Conservation (phyloP, 108 stramenopile genomes). For the Pseudonitzschia multistriata region DNA sequence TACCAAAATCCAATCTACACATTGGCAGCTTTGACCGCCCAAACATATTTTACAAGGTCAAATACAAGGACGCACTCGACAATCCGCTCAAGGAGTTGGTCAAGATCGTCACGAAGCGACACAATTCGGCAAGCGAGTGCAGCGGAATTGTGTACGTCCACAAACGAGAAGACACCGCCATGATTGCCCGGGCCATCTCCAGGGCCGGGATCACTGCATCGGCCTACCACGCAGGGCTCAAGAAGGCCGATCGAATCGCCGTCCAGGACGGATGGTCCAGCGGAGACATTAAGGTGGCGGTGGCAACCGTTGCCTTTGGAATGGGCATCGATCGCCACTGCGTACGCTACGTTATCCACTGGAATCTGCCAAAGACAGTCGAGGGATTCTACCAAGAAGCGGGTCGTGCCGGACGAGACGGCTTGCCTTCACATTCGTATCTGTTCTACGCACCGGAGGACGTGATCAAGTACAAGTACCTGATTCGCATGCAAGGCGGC, state of each 20-base stretch:
- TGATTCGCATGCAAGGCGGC: conserved; percentile 43
- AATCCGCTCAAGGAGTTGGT: conserved; percentile 59
- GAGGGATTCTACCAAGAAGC: conserved; percentile 91
- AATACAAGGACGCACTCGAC: conserved; percentile 51
- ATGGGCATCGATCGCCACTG: conserved; percentile 87
- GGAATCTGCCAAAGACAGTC: conserved; percentile 81
- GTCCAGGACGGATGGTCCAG: conserved; percentile 62
- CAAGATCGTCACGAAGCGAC: conserved; percentile 52
- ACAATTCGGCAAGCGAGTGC: conserved; percentile 36
- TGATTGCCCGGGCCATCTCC: conserved; percentile 44
- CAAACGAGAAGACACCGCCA: conserved; percentile 78
- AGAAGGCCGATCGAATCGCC: conserved; percentile 53
- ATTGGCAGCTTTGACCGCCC: conserved; percentile 88
- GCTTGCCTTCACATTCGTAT: conserved; percentile 66
- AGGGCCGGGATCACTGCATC: conserved; percentile 14
- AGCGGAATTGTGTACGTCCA: conserved; percentile 95
- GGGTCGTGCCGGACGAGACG: conserved; percentile 89
- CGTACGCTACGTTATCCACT: conserved; percentile 90
- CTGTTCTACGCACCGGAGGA: conserved; percentile 81
- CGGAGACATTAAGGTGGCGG: conserved; percentile 53
- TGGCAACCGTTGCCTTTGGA: conserved; percentile 88
- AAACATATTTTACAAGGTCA: conserved; percentile 89
- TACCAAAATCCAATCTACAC: conserved; percentile 44
- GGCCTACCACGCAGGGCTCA: conserved; percentile 68
- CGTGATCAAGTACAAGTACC: conserved; percentile 60